phyloP scores from a whole-genome alignment of 805 yeast genomes.

The Metschnikowia noctiluminum region DNA sequence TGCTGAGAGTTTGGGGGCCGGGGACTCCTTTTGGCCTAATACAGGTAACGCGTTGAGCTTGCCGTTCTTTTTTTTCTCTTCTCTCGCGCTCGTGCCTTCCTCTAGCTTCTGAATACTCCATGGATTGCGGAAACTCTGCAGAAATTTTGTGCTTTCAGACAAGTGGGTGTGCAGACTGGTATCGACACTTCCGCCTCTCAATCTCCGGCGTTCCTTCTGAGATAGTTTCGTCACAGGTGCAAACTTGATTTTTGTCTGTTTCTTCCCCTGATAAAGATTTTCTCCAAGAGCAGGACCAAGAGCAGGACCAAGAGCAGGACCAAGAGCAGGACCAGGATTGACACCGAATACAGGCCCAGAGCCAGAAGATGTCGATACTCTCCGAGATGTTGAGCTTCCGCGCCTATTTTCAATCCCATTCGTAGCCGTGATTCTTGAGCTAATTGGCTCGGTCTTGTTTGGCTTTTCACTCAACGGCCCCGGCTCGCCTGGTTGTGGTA shows the following conservation, averaged over 20 bases:
- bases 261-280: conserved; percentile 12
- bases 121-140: conserved; percentile 9
- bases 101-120: conserved; percentile 6
- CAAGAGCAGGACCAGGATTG: neutral
- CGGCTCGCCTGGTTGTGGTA: neutral
- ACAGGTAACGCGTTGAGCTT: conserved; percentile 18
- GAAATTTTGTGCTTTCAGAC: neutral
- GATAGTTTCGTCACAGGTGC: conserved; percentile 45
- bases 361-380: too few relatives aligned
- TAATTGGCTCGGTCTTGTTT: neutral
- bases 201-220: conserved; percentile 56
- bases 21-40: conserved; percentile 16
- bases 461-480: neutral
- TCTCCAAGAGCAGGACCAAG: conserved; percentile 12
- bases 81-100: neutral
- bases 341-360: too few relatives aligned
- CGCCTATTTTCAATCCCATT: too few relatives aligned
- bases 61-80: neutral
- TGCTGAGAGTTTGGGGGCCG: conserved; percentile 31
- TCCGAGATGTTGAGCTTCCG: too few relatives aligned
- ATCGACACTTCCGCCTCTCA: conserved; percentile 19
- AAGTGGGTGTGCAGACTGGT: neutral
- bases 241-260: conserved; percentile 28
- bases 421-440: too few relatives aligned
- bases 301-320: neutral